These are phyloP conservation scores for Ophiocordyceps camponoti-rufipedis DNA, from an alignment of 2,329 filamentous ascomycete species.

Conservation along the genomic window DNA sequence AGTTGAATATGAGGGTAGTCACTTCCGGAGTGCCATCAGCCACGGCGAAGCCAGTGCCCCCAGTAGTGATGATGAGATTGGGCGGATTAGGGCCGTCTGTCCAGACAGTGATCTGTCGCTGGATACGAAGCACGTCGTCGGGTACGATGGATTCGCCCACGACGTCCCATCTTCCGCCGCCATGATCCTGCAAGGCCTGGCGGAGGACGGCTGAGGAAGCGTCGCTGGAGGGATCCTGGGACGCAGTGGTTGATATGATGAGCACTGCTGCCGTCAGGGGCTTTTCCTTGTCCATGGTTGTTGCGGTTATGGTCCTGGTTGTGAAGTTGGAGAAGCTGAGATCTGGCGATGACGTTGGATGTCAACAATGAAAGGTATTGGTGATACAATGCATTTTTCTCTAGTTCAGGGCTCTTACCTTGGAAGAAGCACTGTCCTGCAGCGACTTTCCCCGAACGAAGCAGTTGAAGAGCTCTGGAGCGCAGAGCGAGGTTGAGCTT, in stretches of 20 bases:
- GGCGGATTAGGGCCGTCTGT: constrained; percentile 43
- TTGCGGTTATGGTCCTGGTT: constrained; percentile 4
- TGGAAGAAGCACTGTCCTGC: not conserved
- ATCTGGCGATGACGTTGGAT: not conserved
- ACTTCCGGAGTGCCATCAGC: constrained; percentile 83
- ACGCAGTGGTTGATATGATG: constrained; percentile 80
- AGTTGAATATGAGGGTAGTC: not conserved
- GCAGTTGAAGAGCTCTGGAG: no score
- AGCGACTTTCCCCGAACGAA: not conserved
- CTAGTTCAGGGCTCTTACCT: not conserved
- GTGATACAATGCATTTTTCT: not conserved
- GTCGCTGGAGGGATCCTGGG: constrained; percentile 62
- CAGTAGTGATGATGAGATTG: constrained; percentile 75
- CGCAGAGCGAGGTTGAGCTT: no score
- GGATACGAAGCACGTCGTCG: constrained; percentile 59
- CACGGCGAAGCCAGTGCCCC: constrained; percentile 80
- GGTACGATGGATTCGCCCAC: constrained; percentile 56
- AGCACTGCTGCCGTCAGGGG: constrained; percentile 59
- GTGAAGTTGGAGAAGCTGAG: not conserved
- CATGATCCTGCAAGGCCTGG: constrained; percentile 49
- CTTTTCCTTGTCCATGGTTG: constrained; percentile 5
- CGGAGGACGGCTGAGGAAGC: constrained; percentile 48
- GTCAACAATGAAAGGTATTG: not conserved
- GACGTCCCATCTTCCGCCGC: constrained; percentile 53
- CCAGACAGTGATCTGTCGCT: constrained; percentile 54